Conservation (phyloP, 2,329 filamentous ascomycete species). For the Clonostachys byssicola region DNA sequence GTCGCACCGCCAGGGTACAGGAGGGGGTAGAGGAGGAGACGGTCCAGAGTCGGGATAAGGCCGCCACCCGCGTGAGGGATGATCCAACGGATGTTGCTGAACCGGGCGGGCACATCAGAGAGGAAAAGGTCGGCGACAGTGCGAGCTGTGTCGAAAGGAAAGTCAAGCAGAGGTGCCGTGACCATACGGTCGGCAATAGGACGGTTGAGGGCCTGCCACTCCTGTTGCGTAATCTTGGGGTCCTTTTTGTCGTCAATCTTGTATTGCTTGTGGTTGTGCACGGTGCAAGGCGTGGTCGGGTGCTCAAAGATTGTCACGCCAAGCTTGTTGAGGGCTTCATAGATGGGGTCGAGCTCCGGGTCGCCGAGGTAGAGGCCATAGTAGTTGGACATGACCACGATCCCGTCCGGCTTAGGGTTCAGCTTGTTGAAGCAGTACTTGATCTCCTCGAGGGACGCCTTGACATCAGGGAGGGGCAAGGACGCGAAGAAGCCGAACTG, state of each 20-base stretch:
- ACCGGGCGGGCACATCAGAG: conserved; percentile 10
- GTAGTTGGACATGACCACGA: conserved; percentile 46
- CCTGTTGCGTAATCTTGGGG: conserved; percentile 1
- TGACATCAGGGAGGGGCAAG: conserved; percentile 45
- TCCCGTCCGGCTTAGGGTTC: conserved; percentile 37
- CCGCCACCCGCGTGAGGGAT: conserved; percentile 16
- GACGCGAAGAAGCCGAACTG: conserved; percentile 46
- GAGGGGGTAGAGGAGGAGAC: background rate
- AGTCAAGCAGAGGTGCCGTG: conserved; percentile 10
- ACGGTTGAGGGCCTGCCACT: conserved; percentile 11
- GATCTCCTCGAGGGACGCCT: conserved; percentile 41
- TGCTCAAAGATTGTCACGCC: conserved; percentile 49
- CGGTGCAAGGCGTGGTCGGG: conserved; percentile 39
- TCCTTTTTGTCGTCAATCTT: conserved; percentile 1
- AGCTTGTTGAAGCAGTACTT: conserved; percentile 29
- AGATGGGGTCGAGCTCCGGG: conserved; percentile 35
- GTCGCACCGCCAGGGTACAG: conserved; percentile 6
- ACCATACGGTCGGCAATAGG: conserved; percentile 7
- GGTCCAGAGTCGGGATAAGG: conserved; percentile 13
- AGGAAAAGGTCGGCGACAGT: conserved; percentile 7
- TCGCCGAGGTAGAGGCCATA: conserved; percentile 49
- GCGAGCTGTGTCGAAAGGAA: conserved; percentile 12
- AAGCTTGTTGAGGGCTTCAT: conserved; percentile 38
- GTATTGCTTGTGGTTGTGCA: background rate
- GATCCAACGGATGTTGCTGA: conserved; percentile 14